A percentile compares a stretch with the other conserved stretches of the same genome.
phyloP scores from a whole-genome alignment of 106 monocot genomes.

The Platanthera guangdongensis region DNA sequence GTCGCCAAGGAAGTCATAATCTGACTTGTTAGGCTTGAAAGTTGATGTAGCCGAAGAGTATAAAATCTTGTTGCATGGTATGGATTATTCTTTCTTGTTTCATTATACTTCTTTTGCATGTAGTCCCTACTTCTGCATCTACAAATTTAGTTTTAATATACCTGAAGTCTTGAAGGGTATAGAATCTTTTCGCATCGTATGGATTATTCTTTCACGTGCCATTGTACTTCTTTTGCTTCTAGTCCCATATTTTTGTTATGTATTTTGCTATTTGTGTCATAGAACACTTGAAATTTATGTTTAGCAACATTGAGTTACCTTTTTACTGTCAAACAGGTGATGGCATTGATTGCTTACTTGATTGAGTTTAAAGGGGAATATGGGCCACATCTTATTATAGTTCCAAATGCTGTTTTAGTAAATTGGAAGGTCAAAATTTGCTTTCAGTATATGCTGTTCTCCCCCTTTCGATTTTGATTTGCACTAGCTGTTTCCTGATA shows the following conservation, averaged over 20 bases:
- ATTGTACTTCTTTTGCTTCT: background rate
- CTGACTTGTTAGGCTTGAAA: background rate
- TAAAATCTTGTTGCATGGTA: background rate
- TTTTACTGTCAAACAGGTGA: conserved; percentile 45
- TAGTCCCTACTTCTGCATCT: background rate
- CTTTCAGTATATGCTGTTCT: background rate
- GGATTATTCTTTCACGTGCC: background rate
- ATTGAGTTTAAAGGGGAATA: conserved; percentile 98
- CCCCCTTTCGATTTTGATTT: conserved; percentile 1
- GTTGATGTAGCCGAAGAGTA: background rate
- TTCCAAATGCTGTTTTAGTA: conserved; percentile 97
- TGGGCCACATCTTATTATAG: conserved; percentile 97
- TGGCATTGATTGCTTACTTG: conserved; percentile 95
- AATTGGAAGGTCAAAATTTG: conserved; percentile 81
- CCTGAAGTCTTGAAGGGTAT: background rate
- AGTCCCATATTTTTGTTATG: background rate
- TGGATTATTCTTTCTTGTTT: background rate
- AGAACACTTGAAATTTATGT: conserved; percentile 4
- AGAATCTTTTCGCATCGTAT: background rate
- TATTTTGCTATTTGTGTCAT: background rate
- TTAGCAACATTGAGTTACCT: background rate
- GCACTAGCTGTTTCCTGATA: conserved; percentile 8
- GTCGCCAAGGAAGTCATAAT: no score
- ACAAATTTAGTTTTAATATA: background rate
- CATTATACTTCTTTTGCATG: background rate